Evolutionary conservation across 179 eudicot genomes (phyloP).

Genomic region (Heliamphora pulchella): DNA sequence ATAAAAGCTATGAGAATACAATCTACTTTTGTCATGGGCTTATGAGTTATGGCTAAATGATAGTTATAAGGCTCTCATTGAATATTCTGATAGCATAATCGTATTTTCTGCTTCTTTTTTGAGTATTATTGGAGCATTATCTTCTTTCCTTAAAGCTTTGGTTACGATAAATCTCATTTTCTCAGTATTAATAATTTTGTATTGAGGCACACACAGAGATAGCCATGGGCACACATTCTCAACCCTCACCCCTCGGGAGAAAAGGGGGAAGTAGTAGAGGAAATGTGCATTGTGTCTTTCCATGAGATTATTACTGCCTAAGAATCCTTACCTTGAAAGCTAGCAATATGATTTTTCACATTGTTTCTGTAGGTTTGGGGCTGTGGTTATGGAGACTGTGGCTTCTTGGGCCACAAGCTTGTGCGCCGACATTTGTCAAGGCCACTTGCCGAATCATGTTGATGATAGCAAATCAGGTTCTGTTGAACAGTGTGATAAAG

Average conservation of each 20-base stretch:
- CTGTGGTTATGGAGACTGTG: slow-evolving; percentile 93
- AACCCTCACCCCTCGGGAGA: not conserved
- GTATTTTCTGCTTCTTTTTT: not conserved
- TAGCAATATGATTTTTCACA: not conserved
- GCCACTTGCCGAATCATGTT: slow-evolving; percentile 43
- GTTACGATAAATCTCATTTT: not conserved
- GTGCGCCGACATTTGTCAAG: slow-evolving; percentile 54
- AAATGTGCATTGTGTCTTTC: not conserved
- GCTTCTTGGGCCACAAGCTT: slow-evolving; percentile 82
- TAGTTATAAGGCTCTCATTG: not conserved
- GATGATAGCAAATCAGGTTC: slow-evolving; percentile 35
- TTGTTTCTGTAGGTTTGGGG: slow-evolving; percentile 67
- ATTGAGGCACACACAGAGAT: not conserved
- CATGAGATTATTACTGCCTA: not conserved
- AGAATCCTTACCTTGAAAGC: not conserved
- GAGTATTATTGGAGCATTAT: no score
- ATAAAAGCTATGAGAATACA: not conserved
- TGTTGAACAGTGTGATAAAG: slow-evolving; percentile 37
- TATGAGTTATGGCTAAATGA: not conserved
- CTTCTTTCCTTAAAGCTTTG: no score
- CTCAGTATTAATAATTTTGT: not conserved
- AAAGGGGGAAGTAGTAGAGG: not conserved
- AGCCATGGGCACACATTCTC: not conserved
- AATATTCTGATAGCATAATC: not conserved
- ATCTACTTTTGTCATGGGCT: not conserved